Conservation (phyloP, 495 filamentous ascomycete genomes). For the Trichoderma orchidacearum region DNA sequence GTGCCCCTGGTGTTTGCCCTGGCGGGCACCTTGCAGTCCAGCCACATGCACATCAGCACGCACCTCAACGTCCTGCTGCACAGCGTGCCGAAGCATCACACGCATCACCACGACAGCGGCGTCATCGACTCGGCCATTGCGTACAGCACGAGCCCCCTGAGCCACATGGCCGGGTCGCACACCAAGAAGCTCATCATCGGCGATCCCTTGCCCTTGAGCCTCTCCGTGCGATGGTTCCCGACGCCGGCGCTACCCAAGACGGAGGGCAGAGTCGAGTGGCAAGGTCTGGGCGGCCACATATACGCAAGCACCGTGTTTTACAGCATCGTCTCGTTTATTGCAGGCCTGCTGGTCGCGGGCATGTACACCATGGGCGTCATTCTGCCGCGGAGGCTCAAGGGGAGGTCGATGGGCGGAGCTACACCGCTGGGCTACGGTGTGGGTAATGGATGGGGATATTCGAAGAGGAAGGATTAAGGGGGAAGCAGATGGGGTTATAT, state of each 20-base stretch:
- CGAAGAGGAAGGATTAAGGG: constrained; percentile 27
- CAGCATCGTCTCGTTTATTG: constrained; percentile 41
- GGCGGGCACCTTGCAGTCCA: constrained; percentile 74
- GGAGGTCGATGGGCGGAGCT: constrained; percentile 35
- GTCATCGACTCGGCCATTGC: constrained; percentile 73
- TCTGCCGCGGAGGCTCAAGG: constrained; percentile 38
- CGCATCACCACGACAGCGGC: constrained; percentile 44
- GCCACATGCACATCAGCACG: constrained; percentile 83
- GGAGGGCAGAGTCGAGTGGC: constrained; percentile 39
- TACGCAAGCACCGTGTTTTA: constrained; percentile 55
- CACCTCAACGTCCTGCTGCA: constrained; percentile 80
- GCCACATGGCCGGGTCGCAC: constrained; percentile 35
- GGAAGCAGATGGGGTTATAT: no score
- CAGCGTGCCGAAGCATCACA: constrained; percentile 46
- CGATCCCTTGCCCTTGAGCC: constrained; percentile 65
- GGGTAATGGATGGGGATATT: constrained; percentile 42
- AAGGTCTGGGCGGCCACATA: constrained; percentile 51
- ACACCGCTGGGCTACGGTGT: constrained; percentile 38
- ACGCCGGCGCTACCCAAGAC: constrained; percentile 49
- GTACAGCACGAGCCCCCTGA: constrained; percentile 67
- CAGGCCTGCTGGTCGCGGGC: constrained; percentile 36
- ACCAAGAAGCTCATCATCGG: constrained; percentile 66
- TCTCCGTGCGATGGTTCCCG: constrained; percentile 79
- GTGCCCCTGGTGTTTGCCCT: constrained; percentile 69
- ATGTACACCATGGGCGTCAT: constrained; percentile 53